Conservation (phyloP, 2,329 filamentous ascomycete genomes). For the Blastomyces emzantsi region DNA sequence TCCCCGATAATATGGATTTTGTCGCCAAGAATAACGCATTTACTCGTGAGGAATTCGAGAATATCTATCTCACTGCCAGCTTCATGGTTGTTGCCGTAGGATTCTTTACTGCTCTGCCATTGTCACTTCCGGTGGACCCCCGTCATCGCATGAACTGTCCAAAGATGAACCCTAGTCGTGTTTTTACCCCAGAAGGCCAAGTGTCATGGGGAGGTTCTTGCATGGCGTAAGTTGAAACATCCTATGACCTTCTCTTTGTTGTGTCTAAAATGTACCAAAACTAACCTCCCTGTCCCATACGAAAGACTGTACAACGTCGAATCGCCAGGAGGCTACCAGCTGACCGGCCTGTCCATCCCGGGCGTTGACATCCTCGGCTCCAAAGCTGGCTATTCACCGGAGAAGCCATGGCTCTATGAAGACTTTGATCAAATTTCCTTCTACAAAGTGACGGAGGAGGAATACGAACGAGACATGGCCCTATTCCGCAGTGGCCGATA, state of each 20-base stretch:
- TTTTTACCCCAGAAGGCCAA: slow-evolving; percentile 49
- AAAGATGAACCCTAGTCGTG: slow-evolving; percentile 49
- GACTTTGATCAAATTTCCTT: slow-evolving; percentile 51
- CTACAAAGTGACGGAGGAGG: slow-evolving; percentile 44
- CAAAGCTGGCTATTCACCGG: slow-evolving; percentile 41
- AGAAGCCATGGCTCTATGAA: slow-evolving; percentile 47
- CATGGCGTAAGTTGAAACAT: slow-evolving; percentile 29
- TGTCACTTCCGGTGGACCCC: slow-evolving; percentile 46
- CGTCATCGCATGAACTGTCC: slow-evolving; percentile 46
- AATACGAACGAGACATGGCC: slow-evolving; percentile 43
- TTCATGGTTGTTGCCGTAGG: slow-evolving; percentile 47
- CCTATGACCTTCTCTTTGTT: neutral
- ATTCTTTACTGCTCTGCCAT: slow-evolving; percentile 47
- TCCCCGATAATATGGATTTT: slow-evolving; percentile 55
- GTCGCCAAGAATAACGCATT: slow-evolving; percentile 48
- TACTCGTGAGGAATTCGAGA: slow-evolving; percentile 39
- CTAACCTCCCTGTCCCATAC: neutral
- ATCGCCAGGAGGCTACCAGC: slow-evolving; percentile 49
- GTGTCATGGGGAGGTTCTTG: slow-evolving; percentile 49
- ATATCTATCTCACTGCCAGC: slow-evolving; percentile 43
- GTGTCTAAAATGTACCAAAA: neutral
- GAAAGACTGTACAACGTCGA: slow-evolving; percentile 47
- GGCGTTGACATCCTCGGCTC: slow-evolving; percentile 47
- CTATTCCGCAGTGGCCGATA: slow-evolving; percentile 45
- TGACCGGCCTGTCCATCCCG: slow-evolving; percentile 45